phyloP scores from a whole-genome alignment of 2,329 filamentous ascomycete species.

The Metarhizium anisopliae region DNA sequence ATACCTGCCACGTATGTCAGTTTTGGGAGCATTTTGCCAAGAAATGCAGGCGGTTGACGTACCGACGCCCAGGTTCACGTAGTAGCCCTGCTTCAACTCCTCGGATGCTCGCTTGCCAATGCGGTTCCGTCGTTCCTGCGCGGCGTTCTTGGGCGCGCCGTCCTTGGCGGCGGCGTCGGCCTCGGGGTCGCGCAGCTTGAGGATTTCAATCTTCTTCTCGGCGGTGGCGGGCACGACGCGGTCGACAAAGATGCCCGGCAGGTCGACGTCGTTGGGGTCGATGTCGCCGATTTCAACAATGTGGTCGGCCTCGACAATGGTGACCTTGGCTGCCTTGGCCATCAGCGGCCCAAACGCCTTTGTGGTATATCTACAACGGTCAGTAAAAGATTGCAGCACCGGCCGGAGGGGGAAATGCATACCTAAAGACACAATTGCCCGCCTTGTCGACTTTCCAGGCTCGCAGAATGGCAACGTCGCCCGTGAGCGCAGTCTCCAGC shows the following conservation, averaged over 20 bases:
- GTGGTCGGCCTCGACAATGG: conserved; percentile 79
- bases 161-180: conserved; percentile 22
- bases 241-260: conserved; percentile 77
- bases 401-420: too few relatives aligned
- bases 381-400: neutral
- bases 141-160: conserved; percentile 30
- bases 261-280: conserved; percentile 63
- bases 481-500: conserved; percentile 68
- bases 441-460: conserved; percentile 69
- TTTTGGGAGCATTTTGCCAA: neutral
- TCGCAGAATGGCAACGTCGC: conserved; percentile 68
- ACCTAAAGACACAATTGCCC: conserved; percentile 73
- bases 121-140: conserved; percentile 51
- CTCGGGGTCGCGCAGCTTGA: conserved; percentile 43
- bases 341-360: conserved; percentile 68
- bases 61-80: conserved; percentile 69
- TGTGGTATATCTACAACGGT: conserved; percentile 50
- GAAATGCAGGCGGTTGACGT: conserved; percentile 9
- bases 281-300: conserved; percentile 70
- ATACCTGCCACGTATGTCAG: conserved; percentile 43
- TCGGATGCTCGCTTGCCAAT: conserved; percentile 72
- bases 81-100: conserved; percentile 72
- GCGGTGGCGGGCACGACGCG: conserved; percentile 67
- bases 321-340: conserved; percentile 70
- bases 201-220: conserved; percentile 63